Base-by-base conservation (phyloP, 495 filamentous ascomycete genomes). In the Hypoxylon lenormandii region DNA sequence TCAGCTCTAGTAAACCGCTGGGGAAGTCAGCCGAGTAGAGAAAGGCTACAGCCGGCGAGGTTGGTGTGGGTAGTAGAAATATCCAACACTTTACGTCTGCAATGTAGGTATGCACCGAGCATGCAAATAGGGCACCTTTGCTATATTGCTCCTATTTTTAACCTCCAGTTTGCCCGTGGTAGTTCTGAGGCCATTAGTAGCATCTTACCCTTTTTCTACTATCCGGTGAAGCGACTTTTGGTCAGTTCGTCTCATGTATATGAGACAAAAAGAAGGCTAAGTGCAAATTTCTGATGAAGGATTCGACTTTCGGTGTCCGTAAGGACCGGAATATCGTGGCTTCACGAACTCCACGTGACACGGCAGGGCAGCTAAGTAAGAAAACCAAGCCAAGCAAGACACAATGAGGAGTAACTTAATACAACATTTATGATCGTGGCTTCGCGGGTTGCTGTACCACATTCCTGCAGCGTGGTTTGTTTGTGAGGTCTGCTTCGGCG, bases 401-500 rank as follows among this genome's bases (percentile, higher is more conserved):
- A 19, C 10, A 16, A 1, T 48, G 36, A 38, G 42, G n/a, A 45
- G 42, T n/a, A 7, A 45, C 42, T 11, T 7, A 13, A 49, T 54
- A 26, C 38, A 40, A 48, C 21, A 48, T 15, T 21, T 54, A 33
- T 37, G 21, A 56, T 61, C 40, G 33, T 43, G 42, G 55, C 7
- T 47, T 65, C 30, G 60, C 48, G 40, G 12, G 18, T 40, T n/a
- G 54, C 26, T 43, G 61, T 60, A 59, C 52, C 38, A 59, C 68
- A 66, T 66, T 61, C 56, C 57, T 66, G 23, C 52, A 62, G 55
- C 30, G 50, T 56, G 48, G 54, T 48, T 40, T 33, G 57, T 62
- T 61, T 62, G 51, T 60, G n/a, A 58, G 15, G 26, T 18, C 50
- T 21, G 16, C 45, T 71, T 71, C 61, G 57, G 68, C 56, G 61